These are phyloP conservation scores for Helotiales sp. DNA, from an alignment of 2,329 filamentous ascomycete genomes.

Conservation along the genomic window DNA sequence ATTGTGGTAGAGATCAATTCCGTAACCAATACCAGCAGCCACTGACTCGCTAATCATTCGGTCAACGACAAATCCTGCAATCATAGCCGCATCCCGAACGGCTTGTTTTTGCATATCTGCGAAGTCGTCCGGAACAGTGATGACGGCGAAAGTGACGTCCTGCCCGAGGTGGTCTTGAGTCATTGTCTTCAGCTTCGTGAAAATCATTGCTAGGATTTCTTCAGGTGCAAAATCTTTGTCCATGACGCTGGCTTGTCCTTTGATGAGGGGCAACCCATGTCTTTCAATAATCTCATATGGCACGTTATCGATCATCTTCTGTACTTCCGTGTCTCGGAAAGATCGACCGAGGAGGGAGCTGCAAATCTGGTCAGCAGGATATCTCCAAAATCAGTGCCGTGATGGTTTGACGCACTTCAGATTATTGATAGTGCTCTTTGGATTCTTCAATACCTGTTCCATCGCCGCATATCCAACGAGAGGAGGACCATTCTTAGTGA, in stretches of 20 bases:
- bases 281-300: conserved; percentile 9
- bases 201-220: not conserved
- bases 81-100: not conserved
- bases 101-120: not conserved
- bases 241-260: not conserved
- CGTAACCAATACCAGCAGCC: not conserved
- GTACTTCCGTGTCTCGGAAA: conserved; percentile 7
- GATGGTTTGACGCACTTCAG: conserved; percentile 3
- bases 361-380: not conserved
- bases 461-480: conserved; percentile 19
- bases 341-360: conserved; percentile 12
- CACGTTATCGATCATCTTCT: conserved; percentile 2
- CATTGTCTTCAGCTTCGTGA: not conserved
- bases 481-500: conserved; percentile 6
- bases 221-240: not conserved
- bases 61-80: not conserved
- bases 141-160: not conserved
- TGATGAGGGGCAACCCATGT: conserved; percentile 2
- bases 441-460: conserved; percentile 14
- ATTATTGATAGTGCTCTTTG: conserved; percentile 18
- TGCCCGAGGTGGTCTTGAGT: not conserved
- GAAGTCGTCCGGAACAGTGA: not conserved
- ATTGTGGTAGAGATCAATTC: not conserved
- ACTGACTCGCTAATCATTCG: not conserved
- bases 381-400: not conserved